Conservation (phyloP, 129 eudicot genomes). For the Erigeron canadensis region DNA sequence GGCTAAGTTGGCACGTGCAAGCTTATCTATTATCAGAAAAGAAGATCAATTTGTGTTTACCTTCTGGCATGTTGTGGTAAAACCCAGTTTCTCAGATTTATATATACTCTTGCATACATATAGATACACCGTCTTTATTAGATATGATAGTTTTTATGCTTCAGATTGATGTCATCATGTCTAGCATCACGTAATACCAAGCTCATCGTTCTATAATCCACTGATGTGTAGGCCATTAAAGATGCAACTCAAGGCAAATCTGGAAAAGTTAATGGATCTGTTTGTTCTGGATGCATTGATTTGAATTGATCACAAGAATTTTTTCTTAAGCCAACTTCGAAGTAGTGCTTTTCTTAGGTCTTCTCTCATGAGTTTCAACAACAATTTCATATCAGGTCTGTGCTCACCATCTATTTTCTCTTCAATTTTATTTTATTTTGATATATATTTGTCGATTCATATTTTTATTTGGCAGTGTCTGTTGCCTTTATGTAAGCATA, state of each 20-base stretch:
- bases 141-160: background rate
- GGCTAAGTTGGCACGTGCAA: conserved; percentile 76
- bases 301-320: conserved; percentile 87
- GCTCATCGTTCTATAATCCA: background rate
- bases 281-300: conserved; percentile 80
- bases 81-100: conserved; percentile 30
- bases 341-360: conserved; percentile 95
- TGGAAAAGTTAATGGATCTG: conserved; percentile 70
- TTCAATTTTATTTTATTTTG: background rate
- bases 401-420: background rate
- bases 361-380: conserved; percentile 73
- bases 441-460: conserved; percentile 1
- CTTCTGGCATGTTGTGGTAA: background rate
- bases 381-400: conserved; percentile 67
- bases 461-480: background rate
- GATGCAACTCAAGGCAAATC: conserved; percentile 94
- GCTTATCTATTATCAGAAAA: conserved; percentile 68
- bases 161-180: too few relatives aligned
- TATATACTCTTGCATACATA: too few relatives aligned
- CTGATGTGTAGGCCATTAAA: conserved; percentile 64
- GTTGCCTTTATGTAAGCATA: background rate
- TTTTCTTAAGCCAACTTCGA: conserved; percentile 85
- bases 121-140: too few relatives aligned
- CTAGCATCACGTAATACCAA: background rate
- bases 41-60: conserved; percentile 57